These are phyloP conservation scores for Chytriomyces hyalinus DNA, from an alignment of 192 early-diverging fungal species.

Conservation along the genomic window DNA sequence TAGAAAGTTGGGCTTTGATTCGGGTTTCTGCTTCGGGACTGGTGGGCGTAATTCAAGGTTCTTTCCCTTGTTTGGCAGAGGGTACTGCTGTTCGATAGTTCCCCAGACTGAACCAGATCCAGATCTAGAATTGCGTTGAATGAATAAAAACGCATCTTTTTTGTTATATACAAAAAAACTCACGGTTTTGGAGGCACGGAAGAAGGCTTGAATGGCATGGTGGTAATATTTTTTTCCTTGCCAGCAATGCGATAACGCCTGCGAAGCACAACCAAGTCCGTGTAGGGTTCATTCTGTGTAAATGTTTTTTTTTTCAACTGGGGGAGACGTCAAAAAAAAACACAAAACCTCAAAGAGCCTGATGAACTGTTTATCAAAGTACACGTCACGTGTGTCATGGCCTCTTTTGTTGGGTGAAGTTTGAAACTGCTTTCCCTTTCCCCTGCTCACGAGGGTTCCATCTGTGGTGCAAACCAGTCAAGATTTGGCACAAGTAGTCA, in stretches of 20 bases:
- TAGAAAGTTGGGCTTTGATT: conserved; percentile 55
- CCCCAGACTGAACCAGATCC: conserved; percentile 58
- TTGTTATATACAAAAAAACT: background rate
- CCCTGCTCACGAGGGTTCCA: conserved; percentile 43
- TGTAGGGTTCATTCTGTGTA: conserved; percentile 61
- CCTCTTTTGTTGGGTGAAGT: conserved; percentile 55
- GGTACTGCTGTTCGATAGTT: conserved; percentile 65
- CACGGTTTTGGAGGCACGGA: conserved; percentile 60
- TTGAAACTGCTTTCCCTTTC: conserved; percentile 62
- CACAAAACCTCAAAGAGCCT: conserved; percentile 56
- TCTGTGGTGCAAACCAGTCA: conserved; percentile 35
- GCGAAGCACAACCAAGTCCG: conserved; percentile 53
- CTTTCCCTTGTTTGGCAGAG: conserved; percentile 48
- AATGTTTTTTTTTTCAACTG: background rate
- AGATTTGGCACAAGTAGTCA: conserved; percentile 28
- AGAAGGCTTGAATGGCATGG: conserved; percentile 56
- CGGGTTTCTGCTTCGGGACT: conserved; percentile 35
- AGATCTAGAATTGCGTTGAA: conserved; percentile 42
- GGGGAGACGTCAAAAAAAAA: background rate
- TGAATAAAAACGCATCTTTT: background rate
- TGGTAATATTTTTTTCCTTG: conserved; percentile 60
- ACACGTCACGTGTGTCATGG: conserved; percentile 58
- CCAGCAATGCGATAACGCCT: conserved; percentile 53
- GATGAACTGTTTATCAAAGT: conserved; percentile 59
- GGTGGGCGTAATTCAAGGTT: conserved; percentile 27